Evolutionary conservation across 805 yeast species (phyloP).

Genomic region (Kuraishia floccosa): DNA sequence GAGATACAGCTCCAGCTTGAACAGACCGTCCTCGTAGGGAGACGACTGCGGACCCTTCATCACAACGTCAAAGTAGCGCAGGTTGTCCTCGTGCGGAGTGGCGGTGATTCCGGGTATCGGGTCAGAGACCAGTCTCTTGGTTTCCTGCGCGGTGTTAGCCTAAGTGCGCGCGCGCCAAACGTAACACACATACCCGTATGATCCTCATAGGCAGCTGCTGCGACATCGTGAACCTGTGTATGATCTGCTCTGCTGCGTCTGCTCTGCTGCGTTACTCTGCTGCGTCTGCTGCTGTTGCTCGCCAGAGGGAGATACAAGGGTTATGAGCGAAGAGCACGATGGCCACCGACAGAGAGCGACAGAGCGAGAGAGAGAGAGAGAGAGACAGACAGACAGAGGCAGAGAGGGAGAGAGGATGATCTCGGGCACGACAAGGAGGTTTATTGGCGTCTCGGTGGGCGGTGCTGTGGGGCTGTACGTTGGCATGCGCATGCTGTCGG

Average conservation of each 20-base stretch:
- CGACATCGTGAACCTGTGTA: too few relatives aligned
- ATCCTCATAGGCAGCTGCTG: conserved; percentile 92
- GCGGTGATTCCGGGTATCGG: conserved; percentile 97
- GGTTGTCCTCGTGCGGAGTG: conserved; percentile 85
- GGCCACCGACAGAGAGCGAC: too few relatives aligned
- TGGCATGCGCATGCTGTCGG: conserved; percentile 17
- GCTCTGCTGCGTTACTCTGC: too few relatives aligned
- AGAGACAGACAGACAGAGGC: too few relatives aligned
- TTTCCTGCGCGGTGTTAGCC: conserved; percentile 39
- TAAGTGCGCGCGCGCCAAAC: background rate
- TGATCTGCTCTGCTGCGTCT: too few relatives aligned
- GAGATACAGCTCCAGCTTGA: conserved; percentile 73
- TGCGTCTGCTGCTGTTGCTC: too few relatives aligned
- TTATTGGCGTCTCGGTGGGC: conserved; percentile 9
- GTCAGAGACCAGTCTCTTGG: conserved; percentile 83
- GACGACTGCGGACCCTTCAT: conserved; percentile 87
- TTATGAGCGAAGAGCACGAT: too few relatives aligned
- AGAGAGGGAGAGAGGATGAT: too few relatives aligned
- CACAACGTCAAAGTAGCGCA: conserved; percentile 85
- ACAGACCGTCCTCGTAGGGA: conserved; percentile 78
- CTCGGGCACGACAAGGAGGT: too few relatives aligned
- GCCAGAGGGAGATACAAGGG: too few relatives aligned
- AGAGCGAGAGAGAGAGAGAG: too few relatives aligned
- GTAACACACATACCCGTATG: conserved; percentile 49
- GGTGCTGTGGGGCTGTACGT: conserved; percentile 12